Evolutionary conservation across 257 asterid species (phyloP), one percentile per base, ranked within the genome.

Genomic region (Solanum pinnatisectum): DNA sequence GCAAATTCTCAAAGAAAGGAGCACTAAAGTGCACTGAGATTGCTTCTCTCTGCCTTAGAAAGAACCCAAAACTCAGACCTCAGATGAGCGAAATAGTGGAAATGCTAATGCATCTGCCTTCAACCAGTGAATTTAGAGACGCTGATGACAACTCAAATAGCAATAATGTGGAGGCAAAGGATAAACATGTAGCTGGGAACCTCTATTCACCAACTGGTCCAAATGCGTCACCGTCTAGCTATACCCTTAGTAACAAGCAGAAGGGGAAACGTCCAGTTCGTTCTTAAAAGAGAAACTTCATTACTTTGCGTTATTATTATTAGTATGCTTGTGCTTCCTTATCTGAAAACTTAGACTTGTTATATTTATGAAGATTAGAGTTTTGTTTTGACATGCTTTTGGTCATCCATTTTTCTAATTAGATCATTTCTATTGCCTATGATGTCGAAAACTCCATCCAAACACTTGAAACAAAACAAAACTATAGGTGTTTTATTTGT

Each of bases 71-170:
- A 84, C 63, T 91, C 12, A 89, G 98, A 79, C 98, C 98, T 4
- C 90, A 90, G 16, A 96, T 96, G 98, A 96, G 98, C 42, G 92
- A 93, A 88, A 94, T 94, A 5, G 97, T 95, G 7, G 94, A 94
- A 87, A 91, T 93, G 42, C 94, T 95, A 8, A 94, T 91, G 89
- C 97, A 94, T 7, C 77, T 95, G 88, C 95, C 95, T 46, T 52
- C 65, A 42, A 70, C 94, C 18, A 94, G 88, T 85, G 98, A 94
- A 91, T 82, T 90, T 60, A 91, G 90, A 40, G 94, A 94, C 30
- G 89, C 88, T 5, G 76, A 89, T 59, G 60, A 42, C 18, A 90
- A 71, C 72, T 56, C 83, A 87, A 91, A 83, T 32, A 90, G 92
- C 6, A 86, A 10, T 23, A 92, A 90, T 77, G 30, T 89, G 89